Evolutionary conservation across 371 early-diverging fungal genomes (phyloP).

Genomic region (Paramicrosporidium saccamoebae): DNA sequence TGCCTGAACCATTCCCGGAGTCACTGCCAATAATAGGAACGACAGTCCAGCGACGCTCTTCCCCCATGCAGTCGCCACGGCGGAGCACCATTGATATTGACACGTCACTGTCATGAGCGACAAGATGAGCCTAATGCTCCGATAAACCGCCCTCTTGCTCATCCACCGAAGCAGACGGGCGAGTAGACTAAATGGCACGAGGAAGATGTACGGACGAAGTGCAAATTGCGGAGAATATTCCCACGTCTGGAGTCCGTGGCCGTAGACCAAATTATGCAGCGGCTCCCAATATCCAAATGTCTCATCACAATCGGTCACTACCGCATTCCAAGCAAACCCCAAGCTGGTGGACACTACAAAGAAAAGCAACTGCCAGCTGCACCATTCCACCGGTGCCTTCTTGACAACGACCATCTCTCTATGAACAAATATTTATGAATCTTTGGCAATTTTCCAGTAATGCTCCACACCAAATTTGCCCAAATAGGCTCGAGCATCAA

Average conservation of each 20-base stretch:
- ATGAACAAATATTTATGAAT: too few species aligned
- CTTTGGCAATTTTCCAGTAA: slow-evolving; percentile 47
- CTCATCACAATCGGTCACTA: slow-evolving; percentile 91
- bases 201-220: slow-evolving; percentile 33
- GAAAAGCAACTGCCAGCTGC: too few species aligned
- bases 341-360: too few species aligned
- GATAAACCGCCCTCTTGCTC: slow-evolving; percentile 33
- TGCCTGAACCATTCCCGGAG: slow-evolving; percentile 62
- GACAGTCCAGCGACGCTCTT: slow-evolving; percentile 24
- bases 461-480: slow-evolving; percentile 24
- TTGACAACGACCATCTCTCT: too few species aligned
- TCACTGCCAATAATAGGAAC: slow-evolving; percentile 19
- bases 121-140: slow-evolving; percentile 17
- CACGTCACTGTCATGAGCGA: too few species aligned
- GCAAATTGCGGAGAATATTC: slow-evolving; percentile 65
- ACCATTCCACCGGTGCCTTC: too few species aligned
- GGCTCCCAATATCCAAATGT: slow-evolving; percentile 90
- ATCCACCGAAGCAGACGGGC: slow-evolving; percentile 15
- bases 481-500: slow-evolving; percentile 24
- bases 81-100: too few species aligned
- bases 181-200: slow-evolving; percentile 37
- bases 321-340: too few species aligned
- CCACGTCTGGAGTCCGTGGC: slow-evolving; percentile 73
- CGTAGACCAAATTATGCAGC: slow-evolving; percentile 44
- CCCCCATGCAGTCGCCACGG: slow-evolving; percentile 17